These are phyloP conservation scores for Xylaria sp. DNA, from an alignment of 2,329 filamentous ascomycete species.

Conservation along the genomic window DNA sequence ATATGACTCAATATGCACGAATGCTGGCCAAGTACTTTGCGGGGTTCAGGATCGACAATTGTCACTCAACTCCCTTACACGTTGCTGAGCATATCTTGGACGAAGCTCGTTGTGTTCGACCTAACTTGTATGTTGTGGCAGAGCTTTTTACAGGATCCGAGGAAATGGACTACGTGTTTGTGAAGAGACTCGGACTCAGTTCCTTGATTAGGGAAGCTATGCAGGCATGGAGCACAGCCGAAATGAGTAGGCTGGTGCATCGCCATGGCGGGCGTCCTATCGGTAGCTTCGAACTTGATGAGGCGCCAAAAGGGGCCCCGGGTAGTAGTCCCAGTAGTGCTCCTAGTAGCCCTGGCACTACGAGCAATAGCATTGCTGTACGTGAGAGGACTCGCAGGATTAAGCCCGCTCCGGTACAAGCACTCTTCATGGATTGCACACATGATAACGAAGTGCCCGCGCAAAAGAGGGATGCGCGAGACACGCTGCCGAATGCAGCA, in stretches of 20 bases:
- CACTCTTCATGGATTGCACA: slow-evolving; percentile 98
- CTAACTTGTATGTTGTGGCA: slow-evolving; percentile 90
- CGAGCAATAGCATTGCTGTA: slow-evolving; percentile 50
- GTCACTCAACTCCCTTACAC: slow-evolving; percentile 93
- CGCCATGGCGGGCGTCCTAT: slow-evolving; percentile 93
- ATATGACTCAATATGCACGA: slow-evolving; percentile 92
- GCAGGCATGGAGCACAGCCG: slow-evolving; percentile 96
- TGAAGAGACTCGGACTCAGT: slow-evolving; percentile 89
- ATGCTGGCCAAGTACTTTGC: slow-evolving; percentile 94
- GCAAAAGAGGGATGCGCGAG: slow-evolving; percentile 92
- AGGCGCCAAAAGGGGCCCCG: slow-evolving; percentile 69
- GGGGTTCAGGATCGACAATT: slow-evolving; percentile 97
- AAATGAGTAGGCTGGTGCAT: slow-evolving; percentile 92
- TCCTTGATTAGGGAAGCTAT: slow-evolving; percentile 96
- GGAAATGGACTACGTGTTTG: slow-evolving; percentile 95
- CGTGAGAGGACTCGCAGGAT: slow-evolving; percentile 81
- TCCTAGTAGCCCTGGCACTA: slow-evolving; percentile 45
- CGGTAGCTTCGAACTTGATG: slow-evolving; percentile 95
- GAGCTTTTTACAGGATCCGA: slow-evolving; percentile 97
- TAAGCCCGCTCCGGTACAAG: slow-evolving; percentile 88
- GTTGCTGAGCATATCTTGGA: slow-evolving; percentile 96
- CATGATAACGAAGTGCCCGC: slow-evolving; percentile 98
- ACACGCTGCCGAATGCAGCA: slow-evolving; percentile 93
- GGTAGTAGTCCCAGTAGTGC: slow-evolving; percentile 49
- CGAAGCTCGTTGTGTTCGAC: slow-evolving; percentile 86